These are phyloP conservation scores for Floccularia luteovirens DNA, from an alignment of 768 basidiomycete species.

Conservation along the genomic window DNA sequence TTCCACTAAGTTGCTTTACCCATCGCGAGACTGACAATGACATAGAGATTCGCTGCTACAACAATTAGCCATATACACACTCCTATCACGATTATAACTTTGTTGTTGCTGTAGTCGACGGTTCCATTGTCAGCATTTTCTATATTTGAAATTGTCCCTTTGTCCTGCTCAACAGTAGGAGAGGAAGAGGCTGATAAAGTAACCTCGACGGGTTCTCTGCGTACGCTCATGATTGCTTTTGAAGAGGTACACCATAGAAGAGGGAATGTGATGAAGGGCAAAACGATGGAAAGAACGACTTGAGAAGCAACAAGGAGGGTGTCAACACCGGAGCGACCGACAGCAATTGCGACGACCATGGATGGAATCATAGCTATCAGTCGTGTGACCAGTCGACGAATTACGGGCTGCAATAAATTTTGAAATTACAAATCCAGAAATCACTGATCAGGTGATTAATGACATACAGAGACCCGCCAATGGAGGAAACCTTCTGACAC, in stretches of 20 bases:
- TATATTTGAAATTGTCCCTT: slow-evolving; percentile 3
- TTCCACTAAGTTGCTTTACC: slow-evolving; percentile 2
- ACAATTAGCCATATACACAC: slow-evolving; percentile 58
- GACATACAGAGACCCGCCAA: slow-evolving; percentile 71
- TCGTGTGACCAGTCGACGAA: slow-evolving; percentile 80
- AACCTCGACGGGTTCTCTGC: slow-evolving; percentile 38
- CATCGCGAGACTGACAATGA: slow-evolving; percentile 48
- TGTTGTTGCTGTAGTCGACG: slow-evolving; percentile 61
- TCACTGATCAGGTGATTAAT: slow-evolving; percentile 2
- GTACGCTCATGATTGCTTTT: slow-evolving; percentile 64
- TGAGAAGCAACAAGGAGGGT: slow-evolving; percentile 81
- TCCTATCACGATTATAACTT: slow-evolving; percentile 40
- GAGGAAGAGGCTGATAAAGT: slow-evolving; percentile 16
- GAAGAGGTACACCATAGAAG: slow-evolving; percentile 72
- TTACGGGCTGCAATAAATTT: slow-evolving; percentile 46
- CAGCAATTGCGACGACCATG: slow-evolving; percentile 64
- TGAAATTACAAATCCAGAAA: neutral
- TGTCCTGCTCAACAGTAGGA: slow-evolving; percentile 1
- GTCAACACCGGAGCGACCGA: slow-evolving; percentile 66
- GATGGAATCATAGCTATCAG: slow-evolving; percentile 78
- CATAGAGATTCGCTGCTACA: slow-evolving; percentile 69
- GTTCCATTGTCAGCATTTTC: slow-evolving; percentile 23
- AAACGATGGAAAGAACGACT: slow-evolving; percentile 74
- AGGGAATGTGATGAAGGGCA: slow-evolving; percentile 83
- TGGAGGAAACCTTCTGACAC: slow-evolving; percentile 86